phyloP scores from a whole-genome alignment of 129 eudicot genomes.

The Lactuca saligna region DNA sequence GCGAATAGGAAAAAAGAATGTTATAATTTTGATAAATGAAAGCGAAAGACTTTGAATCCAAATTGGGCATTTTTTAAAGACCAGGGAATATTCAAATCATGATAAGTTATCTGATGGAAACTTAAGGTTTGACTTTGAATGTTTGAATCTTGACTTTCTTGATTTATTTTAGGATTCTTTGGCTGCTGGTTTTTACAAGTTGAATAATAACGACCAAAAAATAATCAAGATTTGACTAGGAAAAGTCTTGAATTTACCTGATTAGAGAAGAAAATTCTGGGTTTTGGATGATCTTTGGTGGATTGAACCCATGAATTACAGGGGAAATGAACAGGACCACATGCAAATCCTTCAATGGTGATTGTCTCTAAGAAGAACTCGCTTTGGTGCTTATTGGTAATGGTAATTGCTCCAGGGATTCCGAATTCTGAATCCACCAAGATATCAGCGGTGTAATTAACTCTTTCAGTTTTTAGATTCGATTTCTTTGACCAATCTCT shows the following conservation, averaged over 20 bases:
- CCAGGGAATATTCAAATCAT: conserved; percentile 15
- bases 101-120: conserved; percentile 1
- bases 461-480: conserved; percentile 68
- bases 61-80: neutral
- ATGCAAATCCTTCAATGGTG: conserved; percentile 90
- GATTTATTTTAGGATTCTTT: conserved; percentile 18
- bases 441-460: conserved; percentile 77
- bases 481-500: conserved; percentile 95
- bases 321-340: conserved; percentile 93
- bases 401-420: conserved; percentile 81
- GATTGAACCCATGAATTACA: conserved; percentile 98
- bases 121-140: conserved; percentile 32
- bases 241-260: conserved; percentile 49
- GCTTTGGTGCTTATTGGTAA: conserved; percentile 71
- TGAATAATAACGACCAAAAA: conserved; percentile 16
- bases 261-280: conserved; percentile 81
- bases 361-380: conserved; percentile 83
- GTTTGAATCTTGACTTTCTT: conserved; percentile 21
- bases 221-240: conserved; percentile 19
- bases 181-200: conserved; percentile 2
- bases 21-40: neutral
- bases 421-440: conserved; percentile 84
- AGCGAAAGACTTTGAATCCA: conserved; percentile 2
- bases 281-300: conserved; percentile 61
- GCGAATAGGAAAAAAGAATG: conserved; percentile 19